Evolutionary conservation across 2,329 filamentous ascomycete genomes (phyloP).

Genomic region (Claviceps sp.): DNA sequence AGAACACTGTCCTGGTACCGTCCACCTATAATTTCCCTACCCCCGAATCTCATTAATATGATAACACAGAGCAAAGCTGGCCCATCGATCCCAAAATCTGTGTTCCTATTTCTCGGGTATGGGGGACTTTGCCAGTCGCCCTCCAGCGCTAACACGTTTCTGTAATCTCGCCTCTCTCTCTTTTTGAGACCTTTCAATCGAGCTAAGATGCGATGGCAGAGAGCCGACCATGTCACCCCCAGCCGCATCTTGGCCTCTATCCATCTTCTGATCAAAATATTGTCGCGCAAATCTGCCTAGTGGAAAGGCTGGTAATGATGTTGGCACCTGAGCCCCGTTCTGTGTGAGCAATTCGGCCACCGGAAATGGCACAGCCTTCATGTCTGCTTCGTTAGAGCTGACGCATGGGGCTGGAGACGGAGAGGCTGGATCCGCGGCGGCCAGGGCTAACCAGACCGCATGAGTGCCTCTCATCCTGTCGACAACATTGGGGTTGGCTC

Average conservation of each 20-base stretch:
- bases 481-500: constrained; percentile 72
- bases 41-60: constrained; percentile 18
- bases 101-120: constrained; percentile 47
- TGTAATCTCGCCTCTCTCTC: constrained; percentile 59
- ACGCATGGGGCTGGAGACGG: constrained; percentile 41
- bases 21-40: constrained; percentile 12
- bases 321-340: constrained; percentile 82
- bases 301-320: constrained; percentile 63
- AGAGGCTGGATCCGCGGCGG: constrained; percentile 79
- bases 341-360: constrained; percentile 85
- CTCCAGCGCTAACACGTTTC: constrained; percentile 68
- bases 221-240: constrained; percentile 45
- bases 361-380: constrained; percentile 59
- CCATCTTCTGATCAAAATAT: constrained; percentile 70
- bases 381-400: constrained; percentile 27
- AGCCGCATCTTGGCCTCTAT: constrained; percentile 30
- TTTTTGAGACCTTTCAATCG: constrained; percentile 37
- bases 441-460: constrained; percentile 78
- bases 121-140: constrained; percentile 52
- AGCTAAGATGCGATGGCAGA: constrained; percentile 34
- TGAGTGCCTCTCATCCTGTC: constrained; percentile 84
- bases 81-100: constrained; percentile 25
- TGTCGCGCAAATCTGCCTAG: constrained; percentile 66
- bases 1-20: background rate
- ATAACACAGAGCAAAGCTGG: constrained; percentile 24